phyloP scores from a whole-genome alignment of 1,139 yeast species.

The Suhomyces maxii region DNA sequence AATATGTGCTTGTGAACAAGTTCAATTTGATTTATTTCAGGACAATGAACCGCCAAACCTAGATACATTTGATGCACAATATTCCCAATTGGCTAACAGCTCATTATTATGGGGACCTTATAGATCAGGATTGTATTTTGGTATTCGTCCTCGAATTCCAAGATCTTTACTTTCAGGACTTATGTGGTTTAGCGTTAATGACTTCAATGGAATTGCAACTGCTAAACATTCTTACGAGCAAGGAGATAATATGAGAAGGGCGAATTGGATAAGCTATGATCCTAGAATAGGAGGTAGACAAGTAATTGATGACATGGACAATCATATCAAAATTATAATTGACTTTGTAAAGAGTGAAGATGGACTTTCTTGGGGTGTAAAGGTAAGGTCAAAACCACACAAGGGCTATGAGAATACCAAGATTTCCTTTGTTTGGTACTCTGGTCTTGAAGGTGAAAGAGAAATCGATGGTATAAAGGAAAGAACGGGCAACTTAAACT shows the following conservation, averaged over 20 bases:
- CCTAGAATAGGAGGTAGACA: constrained; percentile 88
- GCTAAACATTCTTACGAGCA: constrained; percentile 84
- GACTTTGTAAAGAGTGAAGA: constrained; percentile 75
- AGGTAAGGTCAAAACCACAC: constrained; percentile 63
- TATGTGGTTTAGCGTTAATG: constrained; percentile 83
- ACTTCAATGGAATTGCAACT: constrained; percentile 53
- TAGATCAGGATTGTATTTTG: constrained; percentile 82
- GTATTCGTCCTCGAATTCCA: constrained; percentile 80
- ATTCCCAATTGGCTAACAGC: constrained; percentile 29
- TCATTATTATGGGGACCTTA: constrained; percentile 86
- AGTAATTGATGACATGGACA: constrained; percentile 64
- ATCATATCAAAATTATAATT: constrained; percentile 61
- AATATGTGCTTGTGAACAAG: neutral
- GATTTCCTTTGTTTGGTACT: constrained; percentile 74
- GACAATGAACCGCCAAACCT: constrained; percentile 6
- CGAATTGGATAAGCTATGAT: constrained; percentile 87
- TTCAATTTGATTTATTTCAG: constrained; percentile 15
- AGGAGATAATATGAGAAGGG: constrained; percentile 66
- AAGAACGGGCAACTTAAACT: constrained; percentile 33
- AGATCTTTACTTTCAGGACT: constrained; percentile 76
- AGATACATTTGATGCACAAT: constrained; percentile 20
- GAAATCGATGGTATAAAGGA: constrained; percentile 21
- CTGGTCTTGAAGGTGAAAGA: constrained; percentile 66
- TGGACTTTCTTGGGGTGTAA: constrained; percentile 76
- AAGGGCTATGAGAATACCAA: constrained; percentile 48